A percentile compares a stretch with the other conserved stretches of the same genome.
These are phyloP conservation scores for Verticillium longisporum DNA, from an alignment of 2,329 filamentous ascomycete species.

Conservation along the genomic window DNA sequence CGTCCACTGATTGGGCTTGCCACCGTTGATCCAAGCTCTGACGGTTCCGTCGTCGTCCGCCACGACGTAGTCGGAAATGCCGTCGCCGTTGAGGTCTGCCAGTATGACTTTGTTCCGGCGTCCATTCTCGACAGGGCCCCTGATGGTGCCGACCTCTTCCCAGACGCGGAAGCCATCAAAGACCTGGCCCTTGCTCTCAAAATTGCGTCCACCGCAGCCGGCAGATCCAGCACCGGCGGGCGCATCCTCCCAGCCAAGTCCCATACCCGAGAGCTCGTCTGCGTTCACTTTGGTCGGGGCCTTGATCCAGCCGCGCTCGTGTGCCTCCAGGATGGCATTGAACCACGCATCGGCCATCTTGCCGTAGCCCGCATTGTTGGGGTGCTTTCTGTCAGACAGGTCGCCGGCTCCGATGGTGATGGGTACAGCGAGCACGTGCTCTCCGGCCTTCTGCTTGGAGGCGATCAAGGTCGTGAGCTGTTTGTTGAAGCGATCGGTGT, in stretches of 20 bases:
- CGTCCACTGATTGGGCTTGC: not conserved
- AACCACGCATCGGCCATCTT: not conserved
- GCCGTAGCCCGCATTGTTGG: not conserved
- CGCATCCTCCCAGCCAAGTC: slow-evolving; percentile 5
- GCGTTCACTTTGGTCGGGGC: slow-evolving; percentile 6
- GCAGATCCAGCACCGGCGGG: not conserved
- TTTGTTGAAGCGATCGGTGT: not conserved
- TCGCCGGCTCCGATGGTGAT: slow-evolving; percentile 2
- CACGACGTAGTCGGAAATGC: slow-evolving; percentile 2
- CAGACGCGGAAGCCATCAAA: not conserved
- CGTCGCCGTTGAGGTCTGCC: not conserved
- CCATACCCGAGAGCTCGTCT: slow-evolving; percentile 3
- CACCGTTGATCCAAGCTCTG: slow-evolving; percentile 1
- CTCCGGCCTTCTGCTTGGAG: slow-evolving; percentile 3
- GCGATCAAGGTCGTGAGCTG: not conserved
- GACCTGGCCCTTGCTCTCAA: not conserved
- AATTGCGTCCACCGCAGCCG: not conserved
- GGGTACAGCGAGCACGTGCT: slow-evolving; percentile 9
- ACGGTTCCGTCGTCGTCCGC: slow-evolving; percentile 2
- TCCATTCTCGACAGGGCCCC: not conserved
- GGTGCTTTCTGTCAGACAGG: slow-evolving; percentile 2
- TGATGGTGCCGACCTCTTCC: not conserved
- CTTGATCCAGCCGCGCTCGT: slow-evolving; percentile 4
- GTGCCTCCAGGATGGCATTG: not conserved
- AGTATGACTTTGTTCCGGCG: not conserved